Evolutionary conservation across 1,139 yeast genomes (phyloP).

Genomic region (Petasospora rhodanensis): DNA sequence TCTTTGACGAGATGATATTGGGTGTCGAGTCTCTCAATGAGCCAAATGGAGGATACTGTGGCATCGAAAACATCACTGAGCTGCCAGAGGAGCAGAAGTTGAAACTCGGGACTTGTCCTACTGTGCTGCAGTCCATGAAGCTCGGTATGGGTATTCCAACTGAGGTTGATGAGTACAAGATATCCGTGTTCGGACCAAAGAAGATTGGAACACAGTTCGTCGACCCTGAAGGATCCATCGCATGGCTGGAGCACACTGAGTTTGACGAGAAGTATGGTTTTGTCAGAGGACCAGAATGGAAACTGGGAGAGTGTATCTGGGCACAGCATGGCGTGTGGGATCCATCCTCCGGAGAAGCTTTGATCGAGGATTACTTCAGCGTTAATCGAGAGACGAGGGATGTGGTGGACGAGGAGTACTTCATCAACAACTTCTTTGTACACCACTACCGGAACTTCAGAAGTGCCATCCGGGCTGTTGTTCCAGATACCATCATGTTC

Average conservation of each 20-base stretch:
- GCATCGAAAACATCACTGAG: slow-evolving; percentile 41
- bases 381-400: slow-evolving; percentile 37
- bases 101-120: slow-evolving; percentile 65
- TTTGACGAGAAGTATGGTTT: slow-evolving; percentile 68
- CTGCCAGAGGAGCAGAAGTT: slow-evolving; percentile 54
- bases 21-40: slow-evolving; percentile 90
- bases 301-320: slow-evolving; percentile 72
- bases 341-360: slow-evolving; percentile 32
- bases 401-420: slow-evolving; percentile 48
- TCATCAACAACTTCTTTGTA: slow-evolving; percentile 59
- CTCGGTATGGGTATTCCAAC: slow-evolving; percentile 72
- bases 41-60: slow-evolving; percentile 68
- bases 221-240: slow-evolving; percentile 63
- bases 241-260: slow-evolving; percentile 55
- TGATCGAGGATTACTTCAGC: slow-evolving; percentile 46
- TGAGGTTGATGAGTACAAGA: slow-evolving; percentile 60
- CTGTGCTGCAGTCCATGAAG: slow-evolving; percentile 52
- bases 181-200: slow-evolving; percentile 70
- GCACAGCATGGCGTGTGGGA: slow-evolving; percentile 79
- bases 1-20: slow-evolving; percentile 49
- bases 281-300: slow-evolving; percentile 60
- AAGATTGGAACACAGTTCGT: slow-evolving; percentile 50
- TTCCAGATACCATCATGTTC: slow-evolving; percentile 51
- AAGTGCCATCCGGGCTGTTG: slow-evolving; percentile 40
- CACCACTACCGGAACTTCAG: slow-evolving; percentile 52